Conservation (phyloP, 2,329 filamentous ascomycete genomes). For the Clonostachys byssicola region DNA sequence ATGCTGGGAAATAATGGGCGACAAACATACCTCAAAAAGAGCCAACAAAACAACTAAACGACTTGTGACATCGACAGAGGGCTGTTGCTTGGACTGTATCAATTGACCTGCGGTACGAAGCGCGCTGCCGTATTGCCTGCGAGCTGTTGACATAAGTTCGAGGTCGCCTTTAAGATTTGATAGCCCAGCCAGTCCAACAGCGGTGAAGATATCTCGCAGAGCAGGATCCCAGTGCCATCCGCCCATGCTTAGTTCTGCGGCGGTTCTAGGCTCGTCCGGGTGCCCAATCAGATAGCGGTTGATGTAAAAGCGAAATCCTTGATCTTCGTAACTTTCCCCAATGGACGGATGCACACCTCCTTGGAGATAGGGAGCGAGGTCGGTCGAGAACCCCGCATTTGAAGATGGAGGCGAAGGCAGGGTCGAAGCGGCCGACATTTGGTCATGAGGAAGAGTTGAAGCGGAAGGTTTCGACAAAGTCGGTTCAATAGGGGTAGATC, state of each 20-base stretch:
- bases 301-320: constrained; percentile 45
- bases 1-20: constrained; percentile 1
- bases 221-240: constrained; percentile 30
- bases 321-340: constrained; percentile 37
- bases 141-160: constrained; percentile 39
- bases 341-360: constrained; percentile 18
- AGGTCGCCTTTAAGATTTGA: constrained; percentile 46
- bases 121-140: constrained; percentile 48
- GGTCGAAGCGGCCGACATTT: background rate
- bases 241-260: constrained; percentile 26
- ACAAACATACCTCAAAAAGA: constrained; percentile 51
- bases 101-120: constrained; percentile 40
- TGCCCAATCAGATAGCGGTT: constrained; percentile 46
- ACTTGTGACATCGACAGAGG: constrained; percentile 38
- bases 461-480: background rate
- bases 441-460: constrained; percentile 7
- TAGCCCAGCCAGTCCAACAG: constrained; percentile 54
- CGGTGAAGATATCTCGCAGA: constrained; percentile 45
- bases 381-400: background rate
- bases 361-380: background rate
- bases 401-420: constrained; percentile 1
- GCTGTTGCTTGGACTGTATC: constrained; percentile 24
- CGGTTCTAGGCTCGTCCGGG: constrained; percentile 39
- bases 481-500: constrained; percentile 5
- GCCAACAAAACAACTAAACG: constrained; percentile 53